These are phyloP conservation scores for Botrytis galanthina DNA, from an alignment of 2,329 filamentous ascomycete species.

Conservation along the genomic window DNA sequence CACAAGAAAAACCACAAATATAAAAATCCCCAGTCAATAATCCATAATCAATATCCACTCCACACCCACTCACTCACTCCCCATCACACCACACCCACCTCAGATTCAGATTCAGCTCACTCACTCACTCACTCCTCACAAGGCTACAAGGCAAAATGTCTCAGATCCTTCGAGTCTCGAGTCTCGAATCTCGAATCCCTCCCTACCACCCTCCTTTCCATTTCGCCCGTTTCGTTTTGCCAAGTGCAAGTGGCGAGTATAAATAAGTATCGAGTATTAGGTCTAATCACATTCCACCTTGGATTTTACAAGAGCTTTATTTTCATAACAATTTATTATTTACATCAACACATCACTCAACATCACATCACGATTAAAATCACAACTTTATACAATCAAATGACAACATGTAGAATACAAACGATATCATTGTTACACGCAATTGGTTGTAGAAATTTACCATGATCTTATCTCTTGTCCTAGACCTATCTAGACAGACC, in stretches of 20 bases:
- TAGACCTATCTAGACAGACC: slow-evolving; percentile 9
- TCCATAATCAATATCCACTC: too few species aligned
- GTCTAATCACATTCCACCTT: not conserved
- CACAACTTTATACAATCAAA: slow-evolving; percentile 16
- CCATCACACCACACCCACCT: too few species aligned
- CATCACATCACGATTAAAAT: not conserved
- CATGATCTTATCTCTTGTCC: not conserved
- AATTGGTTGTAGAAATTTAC: slow-evolving; percentile 28
- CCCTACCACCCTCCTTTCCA: not conserved
- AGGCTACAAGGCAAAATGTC: not conserved
- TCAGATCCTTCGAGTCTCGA: not conserved
- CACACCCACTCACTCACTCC: too few species aligned
- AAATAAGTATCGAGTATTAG: not conserved
- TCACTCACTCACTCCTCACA: not conserved
- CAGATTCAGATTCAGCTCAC: too few species aligned
- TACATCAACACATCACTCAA: not conserved
- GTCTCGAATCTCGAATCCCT: not conserved
- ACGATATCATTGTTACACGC: slow-evolving; percentile 33
- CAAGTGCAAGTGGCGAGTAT: not conserved
- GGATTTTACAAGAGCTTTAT: not conserved
- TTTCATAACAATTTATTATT: not conserved
- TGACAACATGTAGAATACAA: slow-evolving; percentile 37
- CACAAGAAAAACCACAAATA: too few species aligned
- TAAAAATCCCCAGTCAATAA: too few species aligned
- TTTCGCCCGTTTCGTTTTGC: not conserved